Percentiles rank a stretch among this genome's conserved stretches.
phyloP scores from a whole-genome alignment of 345 rosid genomes.

The Streptanthus diversifolius region DNA sequence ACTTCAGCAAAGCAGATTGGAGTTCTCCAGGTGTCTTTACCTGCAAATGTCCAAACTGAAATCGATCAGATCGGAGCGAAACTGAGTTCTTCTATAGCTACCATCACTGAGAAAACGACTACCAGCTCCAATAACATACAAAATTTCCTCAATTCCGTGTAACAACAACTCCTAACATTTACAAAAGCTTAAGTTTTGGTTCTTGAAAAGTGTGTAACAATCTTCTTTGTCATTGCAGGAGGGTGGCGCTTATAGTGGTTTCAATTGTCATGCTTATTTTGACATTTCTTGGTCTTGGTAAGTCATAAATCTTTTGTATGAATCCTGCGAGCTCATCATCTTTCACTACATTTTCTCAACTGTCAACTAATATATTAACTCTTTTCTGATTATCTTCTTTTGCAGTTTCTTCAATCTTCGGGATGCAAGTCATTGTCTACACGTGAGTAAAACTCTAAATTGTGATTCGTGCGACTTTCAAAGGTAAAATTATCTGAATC shows the following conservation, averaged over 20 bases:
- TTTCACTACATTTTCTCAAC: not conserved
- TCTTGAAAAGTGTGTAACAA: not conserved
- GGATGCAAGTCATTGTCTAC: conserved; percentile 73
- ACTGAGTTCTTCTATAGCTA: conserved; percentile 54
- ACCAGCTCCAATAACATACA: conserved; percentile 54
- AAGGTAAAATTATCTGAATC: conserved; percentile 4
- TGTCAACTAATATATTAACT: not conserved
- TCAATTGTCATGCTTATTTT: conserved; percentile 76
- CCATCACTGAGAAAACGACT: conserved; percentile 47
- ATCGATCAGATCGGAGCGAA: conserved; percentile 69
- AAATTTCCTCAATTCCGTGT: conserved; percentile 75
- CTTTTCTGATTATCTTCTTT: not conserved
- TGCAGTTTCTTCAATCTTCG: conserved; percentile 74
- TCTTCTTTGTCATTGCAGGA: conserved; percentile 47
- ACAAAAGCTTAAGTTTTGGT: not conserved
- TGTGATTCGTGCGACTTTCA: not conserved
- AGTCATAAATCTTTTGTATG: conserved; percentile 24
- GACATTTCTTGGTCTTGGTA: conserved; percentile 79
- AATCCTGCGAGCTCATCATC: not conserved
- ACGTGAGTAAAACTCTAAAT: conserved; percentile 48
- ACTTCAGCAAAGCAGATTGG: conserved; percentile 62
- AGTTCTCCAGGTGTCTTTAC: conserved; percentile 68
- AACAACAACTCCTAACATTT: conserved; percentile 16
- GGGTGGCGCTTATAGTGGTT: conserved; percentile 54
- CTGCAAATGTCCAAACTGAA: conserved; percentile 77